Conservation (phyloP, 2,329 filamentous ascomycete species). For the Biscogniauxia marginata region DNA sequence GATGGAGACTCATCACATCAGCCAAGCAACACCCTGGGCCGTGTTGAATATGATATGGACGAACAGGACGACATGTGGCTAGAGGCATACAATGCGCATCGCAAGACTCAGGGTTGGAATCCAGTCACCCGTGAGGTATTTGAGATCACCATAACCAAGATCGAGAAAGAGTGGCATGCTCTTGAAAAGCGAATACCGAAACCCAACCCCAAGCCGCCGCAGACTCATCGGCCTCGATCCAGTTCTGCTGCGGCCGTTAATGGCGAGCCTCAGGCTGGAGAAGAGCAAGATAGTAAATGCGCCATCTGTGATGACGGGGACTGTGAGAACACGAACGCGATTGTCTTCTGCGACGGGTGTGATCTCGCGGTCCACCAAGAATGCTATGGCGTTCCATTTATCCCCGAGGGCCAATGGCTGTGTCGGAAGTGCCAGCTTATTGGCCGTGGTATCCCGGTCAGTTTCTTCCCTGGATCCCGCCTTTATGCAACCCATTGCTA, state of each 20-base stretch:
- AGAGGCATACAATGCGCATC: conserved; percentile 74
- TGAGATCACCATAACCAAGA: conserved; percentile 97
- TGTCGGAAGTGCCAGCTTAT: conserved; percentile 96
- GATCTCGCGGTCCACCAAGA: conserved; percentile 97
- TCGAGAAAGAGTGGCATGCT: conserved; percentile 97
- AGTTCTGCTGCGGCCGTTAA: conserved; percentile 95
- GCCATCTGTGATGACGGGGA: conserved; percentile 99
- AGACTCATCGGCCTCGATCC: conserved; percentile 88
- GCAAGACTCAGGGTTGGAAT: conserved; percentile 72
- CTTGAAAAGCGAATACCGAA: conserved; percentile 96
- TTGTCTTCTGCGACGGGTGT: conserved; percentile 98
- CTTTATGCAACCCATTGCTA: conserved; percentile 7
- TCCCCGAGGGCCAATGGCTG: conserved; percentile 97
- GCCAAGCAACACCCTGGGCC: conserved; percentile 59
- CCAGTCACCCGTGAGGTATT: conserved; percentile 90
- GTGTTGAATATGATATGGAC: conserved; percentile 99
- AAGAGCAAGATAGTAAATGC: conserved; percentile 96
- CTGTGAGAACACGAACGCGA: conserved; percentile 98
- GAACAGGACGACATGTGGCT: conserved; percentile 98
- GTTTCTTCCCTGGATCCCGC: conserved; percentile 31
- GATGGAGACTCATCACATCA: conserved; percentile 54
- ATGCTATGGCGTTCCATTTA: conserved; percentile 98
- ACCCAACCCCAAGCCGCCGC: conserved; percentile 91
- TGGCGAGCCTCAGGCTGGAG: conserved; percentile 80
- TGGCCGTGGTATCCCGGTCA: conserved; percentile 81